These are phyloP conservation scores for Epichloe hybrida DNA, from an alignment of 2,329 filamentous ascomycete genomes.

Conservation along the genomic window DNA sequence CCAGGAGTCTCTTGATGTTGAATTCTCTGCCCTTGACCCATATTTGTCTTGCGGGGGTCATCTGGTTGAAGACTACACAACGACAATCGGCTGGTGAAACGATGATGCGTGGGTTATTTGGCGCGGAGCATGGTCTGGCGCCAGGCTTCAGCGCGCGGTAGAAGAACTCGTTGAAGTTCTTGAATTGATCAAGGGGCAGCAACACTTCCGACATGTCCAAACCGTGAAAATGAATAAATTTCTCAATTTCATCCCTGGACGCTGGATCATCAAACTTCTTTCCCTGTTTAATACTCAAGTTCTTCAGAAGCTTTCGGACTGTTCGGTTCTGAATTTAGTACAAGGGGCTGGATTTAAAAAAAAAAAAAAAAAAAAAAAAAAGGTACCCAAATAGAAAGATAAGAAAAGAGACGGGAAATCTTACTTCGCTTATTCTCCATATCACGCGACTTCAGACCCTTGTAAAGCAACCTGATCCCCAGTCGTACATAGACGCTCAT, in stretches of 20 bases:
- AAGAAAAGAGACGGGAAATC: slow-evolving; percentile 14
- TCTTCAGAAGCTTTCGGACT: slow-evolving; percentile 86
- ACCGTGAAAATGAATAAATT: slow-evolving; percentile 90
- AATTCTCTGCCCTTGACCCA: slow-evolving; percentile 98
- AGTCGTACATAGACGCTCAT: slow-evolving; percentile 97
- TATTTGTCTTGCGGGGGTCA: slow-evolving; percentile 75
- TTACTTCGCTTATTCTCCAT: slow-evolving; percentile 98
- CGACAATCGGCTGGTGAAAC: slow-evolving; percentile 92
- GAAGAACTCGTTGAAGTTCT: slow-evolving; percentile 98
- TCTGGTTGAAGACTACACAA: slow-evolving; percentile 84
- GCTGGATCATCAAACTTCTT: slow-evolving; percentile 93
- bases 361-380: background rate
- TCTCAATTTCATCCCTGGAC: slow-evolving; percentile 73
- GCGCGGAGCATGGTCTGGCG: slow-evolving; percentile 81
- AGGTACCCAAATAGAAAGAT: background rate
- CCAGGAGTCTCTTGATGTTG: slow-evolving; percentile 72
- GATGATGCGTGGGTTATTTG: slow-evolving; percentile 70
- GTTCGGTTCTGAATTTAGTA: slow-evolving; percentile 11
- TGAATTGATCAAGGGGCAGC: slow-evolving; percentile 68
- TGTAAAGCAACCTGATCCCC: slow-evolving; percentile 88
- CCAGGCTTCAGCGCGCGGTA: slow-evolving; percentile 82
- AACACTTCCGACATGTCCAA: slow-evolving; percentile 88
- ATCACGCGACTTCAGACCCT: slow-evolving; percentile 83
- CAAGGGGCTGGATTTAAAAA: background rate
- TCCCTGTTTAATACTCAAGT: slow-evolving; percentile 89